These are phyloP conservation scores for Apiotrichum montevideense DNA, from an alignment of 1,284 basidiomycete species.

Conservation along the genomic window DNA sequence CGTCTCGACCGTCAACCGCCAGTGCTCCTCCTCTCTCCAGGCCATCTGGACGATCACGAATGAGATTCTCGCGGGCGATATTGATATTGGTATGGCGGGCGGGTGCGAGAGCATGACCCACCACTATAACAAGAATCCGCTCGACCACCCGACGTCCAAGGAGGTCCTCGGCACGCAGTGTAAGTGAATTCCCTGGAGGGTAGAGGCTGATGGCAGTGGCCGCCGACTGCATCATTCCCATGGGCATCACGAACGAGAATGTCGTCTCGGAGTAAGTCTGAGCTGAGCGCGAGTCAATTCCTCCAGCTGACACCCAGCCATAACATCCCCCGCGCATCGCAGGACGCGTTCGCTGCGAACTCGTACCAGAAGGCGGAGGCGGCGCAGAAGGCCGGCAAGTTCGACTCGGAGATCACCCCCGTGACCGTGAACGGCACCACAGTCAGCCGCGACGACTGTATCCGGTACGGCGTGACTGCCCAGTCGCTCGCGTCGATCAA, in stretches of 20 bases:
- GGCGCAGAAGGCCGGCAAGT: constrained; percentile 77
- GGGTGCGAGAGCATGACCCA: constrained; percentile 74
- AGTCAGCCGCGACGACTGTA: constrained; percentile 76
- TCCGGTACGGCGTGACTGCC: constrained; percentile 76
- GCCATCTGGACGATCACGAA: constrained; percentile 62
- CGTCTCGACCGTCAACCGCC: constrained; percentile 81
- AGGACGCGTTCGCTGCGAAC: constrained; percentile 78
- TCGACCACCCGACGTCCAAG: constrained; percentile 71
- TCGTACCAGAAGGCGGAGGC: constrained; percentile 73
- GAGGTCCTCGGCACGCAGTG: constrained; percentile 62
- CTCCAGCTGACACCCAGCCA: constrained; percentile 50
- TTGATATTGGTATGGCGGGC: constrained; percentile 74
- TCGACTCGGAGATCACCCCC: constrained; percentile 79
- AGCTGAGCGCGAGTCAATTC: background rate
- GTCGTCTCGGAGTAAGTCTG: constrained; percentile 52
- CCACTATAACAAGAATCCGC: constrained; percentile 66
- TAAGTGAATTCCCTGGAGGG: constrained; percentile 56
- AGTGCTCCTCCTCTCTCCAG: constrained; percentile 82
- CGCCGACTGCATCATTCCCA: constrained; percentile 81
- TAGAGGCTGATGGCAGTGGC: constrained; percentile 54
- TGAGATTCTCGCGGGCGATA: constrained; percentile 72
- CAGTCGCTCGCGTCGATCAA: constrained; percentile 77
- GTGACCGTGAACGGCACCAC: constrained; percentile 56
- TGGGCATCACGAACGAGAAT: constrained; percentile 92
- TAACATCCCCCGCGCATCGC: constrained; percentile 63